Evolutionary conservation across 2,329 filamentous ascomycete genomes (phyloP), one percentile per base, ranked within the genome.

Genomic region (Grosmannia serpens): DNA sequence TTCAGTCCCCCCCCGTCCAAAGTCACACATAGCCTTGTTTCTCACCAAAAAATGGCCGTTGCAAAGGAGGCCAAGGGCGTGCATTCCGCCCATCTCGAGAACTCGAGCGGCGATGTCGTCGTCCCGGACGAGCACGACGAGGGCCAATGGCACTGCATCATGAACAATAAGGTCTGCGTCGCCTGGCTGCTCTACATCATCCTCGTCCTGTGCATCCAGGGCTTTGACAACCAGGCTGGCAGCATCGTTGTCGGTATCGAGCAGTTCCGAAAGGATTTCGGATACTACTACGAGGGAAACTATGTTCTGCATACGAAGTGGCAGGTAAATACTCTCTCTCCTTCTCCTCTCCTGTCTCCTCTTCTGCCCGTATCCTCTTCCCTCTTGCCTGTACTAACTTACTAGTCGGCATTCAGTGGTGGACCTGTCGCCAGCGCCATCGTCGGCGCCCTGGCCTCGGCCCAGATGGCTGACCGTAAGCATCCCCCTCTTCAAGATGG

Each of bases 181-280:
- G 55, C 50, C 46, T 54, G 38, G 29, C 58, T 49, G 46, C 3
- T 49, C 3, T 49, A 26, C 22, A 49, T 24, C 11, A 49, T 49
- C 6, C 51, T 44, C 29, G 47, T 60, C 22, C 46, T 49, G 9
- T 49, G 46, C 22, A 49, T 49, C n/a, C 46, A 49, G 46, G 46
- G 46, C 31, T 58, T 58, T 27, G 59, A 60, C n/a, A 58, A 58
- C 54, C 55, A 72, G 57, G 71, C 71, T 29, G 64, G 65, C 15
- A 70, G 71, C 17, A 69, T 66, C 35, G 67, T 73, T 13, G 66
- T 74, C 41, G 68, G 70, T 24, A 73, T 74, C 24, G 70, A 71
- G 8, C 61, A 72, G 59, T 75, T 74, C 60, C 65, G 72, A 46
- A 68, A 74, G 57, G 72, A 74, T 58, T 75, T 74, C 62, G 73